Conservation (phyloP, 805 yeast species). For the Nakazawaea siamensis region DNA sequence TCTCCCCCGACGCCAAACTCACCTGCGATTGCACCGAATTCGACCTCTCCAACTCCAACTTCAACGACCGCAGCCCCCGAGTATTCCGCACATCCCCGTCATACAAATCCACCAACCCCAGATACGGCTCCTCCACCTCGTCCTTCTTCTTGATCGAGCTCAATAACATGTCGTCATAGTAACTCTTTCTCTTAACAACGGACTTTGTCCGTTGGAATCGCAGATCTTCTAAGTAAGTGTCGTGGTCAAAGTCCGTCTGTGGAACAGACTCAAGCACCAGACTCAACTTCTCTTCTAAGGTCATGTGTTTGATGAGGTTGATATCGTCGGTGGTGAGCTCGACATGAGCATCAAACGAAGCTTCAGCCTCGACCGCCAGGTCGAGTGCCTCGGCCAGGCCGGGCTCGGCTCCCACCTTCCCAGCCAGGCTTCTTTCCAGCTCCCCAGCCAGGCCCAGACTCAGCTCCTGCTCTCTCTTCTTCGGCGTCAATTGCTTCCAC, state of each 20-base stretch:
- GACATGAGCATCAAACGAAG: too few relatives aligned
- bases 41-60: slow-evolving; percentile 21
- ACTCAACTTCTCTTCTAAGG: slow-evolving; percentile 36
- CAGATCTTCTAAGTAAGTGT: slow-evolving; percentile 18
- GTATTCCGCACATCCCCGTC: slow-evolving; percentile 25
- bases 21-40: slow-evolving; percentile 20
- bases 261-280: slow-evolving; percentile 24
- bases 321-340: slow-evolving; percentile 22
- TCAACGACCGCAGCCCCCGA: slow-evolving; percentile 14
- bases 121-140: slow-evolving; percentile 15
- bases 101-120: slow-evolving; percentile 23
- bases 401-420: too few relatives aligned
- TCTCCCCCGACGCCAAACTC: slow-evolving; percentile 20
- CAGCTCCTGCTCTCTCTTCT: too few relatives aligned
- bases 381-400: too few relatives aligned
- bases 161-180: slow-evolving; percentile 17
- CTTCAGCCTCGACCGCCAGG: too few relatives aligned
- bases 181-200: slow-evolving; percentile 9
- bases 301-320: slow-evolving; percentile 18
- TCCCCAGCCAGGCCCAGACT: too few relatives aligned
- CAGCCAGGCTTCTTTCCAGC: too few relatives aligned
- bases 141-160: slow-evolving; percentile 13
- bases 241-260: slow-evolving; percentile 20
- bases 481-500: slow-evolving; percentile 14
- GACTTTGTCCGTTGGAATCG: slow-evolving; percentile 13